phyloP scores from a whole-genome alignment of 371 early-diverging fungal genomes.

The Nematocida parisii region DNA sequence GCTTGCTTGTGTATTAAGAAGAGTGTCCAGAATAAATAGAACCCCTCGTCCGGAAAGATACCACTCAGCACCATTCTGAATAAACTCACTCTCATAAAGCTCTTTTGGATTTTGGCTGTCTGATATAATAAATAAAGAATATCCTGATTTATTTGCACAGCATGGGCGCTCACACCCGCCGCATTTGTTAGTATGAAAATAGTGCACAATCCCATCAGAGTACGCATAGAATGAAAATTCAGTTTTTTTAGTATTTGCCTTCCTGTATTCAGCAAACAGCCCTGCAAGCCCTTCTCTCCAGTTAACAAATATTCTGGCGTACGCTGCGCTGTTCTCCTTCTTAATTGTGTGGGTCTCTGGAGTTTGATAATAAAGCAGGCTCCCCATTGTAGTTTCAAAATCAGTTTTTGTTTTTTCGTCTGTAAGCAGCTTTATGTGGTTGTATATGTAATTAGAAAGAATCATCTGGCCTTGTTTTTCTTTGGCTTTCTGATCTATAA shows the following conservation, averaged over 20 bases:
- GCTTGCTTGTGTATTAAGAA: slow-evolving; percentile 37
- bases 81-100: not conserved
- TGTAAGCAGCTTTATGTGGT: not conserved
- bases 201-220: slow-evolving; percentile 6
- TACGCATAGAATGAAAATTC: slow-evolving; percentile 44
- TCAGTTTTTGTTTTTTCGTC: not conserved
- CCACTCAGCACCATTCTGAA: not conserved
- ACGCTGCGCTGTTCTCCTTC: slow-evolving; percentile 13
- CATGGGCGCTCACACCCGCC: slow-evolving; percentile 4
- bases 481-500: not conserved
- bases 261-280: slow-evolving; percentile 43
- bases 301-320: slow-evolving; percentile 16
- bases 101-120: not conserved
- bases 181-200: slow-evolving; percentile 37
- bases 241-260: not conserved
- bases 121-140: slow-evolving; percentile 10
- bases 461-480: not conserved
- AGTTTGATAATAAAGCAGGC: slow-evolving; percentile 33
- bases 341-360: slow-evolving; percentile 40
- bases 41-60: slow-evolving; percentile 25
- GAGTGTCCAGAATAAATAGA: slow-evolving; percentile 48
- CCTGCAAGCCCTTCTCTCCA: slow-evolving; percentile 41
- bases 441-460: not conserved
- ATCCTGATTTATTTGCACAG: slow-evolving; percentile 8
- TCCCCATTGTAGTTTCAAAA: slow-evolving; percentile 13